Conservation (phyloP, 805 yeast genomes). For the Lipomyces lipofer region DNA sequence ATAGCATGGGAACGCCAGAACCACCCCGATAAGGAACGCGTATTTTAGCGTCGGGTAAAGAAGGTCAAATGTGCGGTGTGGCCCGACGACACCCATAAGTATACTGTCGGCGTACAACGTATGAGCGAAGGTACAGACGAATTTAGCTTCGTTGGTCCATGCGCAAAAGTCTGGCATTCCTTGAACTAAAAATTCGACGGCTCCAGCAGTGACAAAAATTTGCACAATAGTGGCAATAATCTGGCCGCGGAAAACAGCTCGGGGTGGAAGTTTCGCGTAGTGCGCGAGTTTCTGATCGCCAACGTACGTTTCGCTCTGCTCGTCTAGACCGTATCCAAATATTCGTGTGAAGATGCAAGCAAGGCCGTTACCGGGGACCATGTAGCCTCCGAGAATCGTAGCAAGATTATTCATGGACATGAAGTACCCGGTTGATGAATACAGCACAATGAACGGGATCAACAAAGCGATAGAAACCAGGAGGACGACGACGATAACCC, state of each 20-base stretch:
- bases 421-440: conserved; percentile 60
- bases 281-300: conserved; percentile 51
- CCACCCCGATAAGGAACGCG: conserved; percentile 29
- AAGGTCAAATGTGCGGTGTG: conserved; percentile 24
- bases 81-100: conserved; percentile 33
- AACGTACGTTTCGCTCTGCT: conserved; percentile 45
- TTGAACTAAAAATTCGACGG: conserved; percentile 47
- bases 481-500: conserved; percentile 62
- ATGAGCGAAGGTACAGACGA: conserved; percentile 31
- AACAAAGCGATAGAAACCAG: conserved; percentile 55
- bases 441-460: conserved; percentile 62
- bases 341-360: conserved; percentile 47
- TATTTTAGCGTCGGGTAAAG: conserved; percentile 27
- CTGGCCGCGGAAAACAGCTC: conserved; percentile 52
- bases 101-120: conserved; percentile 29
- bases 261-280: conserved; percentile 56
- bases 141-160: conserved; percentile 23
- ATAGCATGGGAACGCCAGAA: conserved; percentile 16
- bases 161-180: conserved; percentile 29
- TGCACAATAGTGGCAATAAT: conserved; percentile 54
- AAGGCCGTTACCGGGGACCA: conserved; percentile 62
- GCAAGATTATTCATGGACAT: conserved; percentile 47
- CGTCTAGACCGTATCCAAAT: conserved; percentile 39
- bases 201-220: conserved; percentile 51
- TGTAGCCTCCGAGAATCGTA: conserved; percentile 49